phyloP scores from a whole-genome alignment of 495 filamentous ascomycete genomes.

The Rhizodiscina lignyota region DNA sequence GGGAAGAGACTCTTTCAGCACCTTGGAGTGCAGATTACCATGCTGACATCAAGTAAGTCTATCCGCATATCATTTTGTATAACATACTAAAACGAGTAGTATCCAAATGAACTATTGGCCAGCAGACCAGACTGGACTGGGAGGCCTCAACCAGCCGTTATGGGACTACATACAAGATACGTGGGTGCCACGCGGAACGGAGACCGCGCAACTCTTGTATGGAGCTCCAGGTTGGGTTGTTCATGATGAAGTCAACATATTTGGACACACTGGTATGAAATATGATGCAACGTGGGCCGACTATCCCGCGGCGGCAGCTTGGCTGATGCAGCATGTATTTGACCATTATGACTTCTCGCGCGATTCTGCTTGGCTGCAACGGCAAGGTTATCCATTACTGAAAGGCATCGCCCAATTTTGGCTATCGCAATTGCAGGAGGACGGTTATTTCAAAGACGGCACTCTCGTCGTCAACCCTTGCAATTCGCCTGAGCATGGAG shows the following conservation, averaged over 20 bases:
- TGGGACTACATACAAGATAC: slow-evolving; percentile 34
- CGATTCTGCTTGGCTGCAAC: slow-evolving; percentile 24
- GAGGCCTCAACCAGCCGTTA: slow-evolving; percentile 26
- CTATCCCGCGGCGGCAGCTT: slow-evolving; percentile 25
- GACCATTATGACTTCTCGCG: slow-evolving; percentile 30
- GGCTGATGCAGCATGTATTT: slow-evolving; percentile 35
- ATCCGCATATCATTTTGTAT: no score
- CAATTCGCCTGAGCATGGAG: slow-evolving; percentile 34
- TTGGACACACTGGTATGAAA: slow-evolving; percentile 33
- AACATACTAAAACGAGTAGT: no score
- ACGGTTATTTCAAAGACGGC: slow-evolving; percentile 31
- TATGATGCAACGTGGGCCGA: slow-evolving; percentile 24
- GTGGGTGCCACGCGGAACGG: slow-evolving; percentile 31
- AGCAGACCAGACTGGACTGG: slow-evolving; percentile 24
- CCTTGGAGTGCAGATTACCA: not conserved
- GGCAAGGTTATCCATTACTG: slow-evolving; percentile 29
- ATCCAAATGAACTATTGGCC: slow-evolving; percentile 36
- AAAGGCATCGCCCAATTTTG: slow-evolving; percentile 32
- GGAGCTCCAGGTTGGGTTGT: slow-evolving; percentile 29
- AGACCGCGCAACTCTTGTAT: slow-evolving; percentile 32
- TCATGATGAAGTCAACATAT: slow-evolving; percentile 32
- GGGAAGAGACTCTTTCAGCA: not conserved
- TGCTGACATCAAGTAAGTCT: not conserved
- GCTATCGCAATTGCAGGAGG: slow-evolving; percentile 26
- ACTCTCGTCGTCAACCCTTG: slow-evolving; percentile 34